These are phyloP conservation scores for Fusarium kyushuense DNA, from an alignment of 2,329 filamentous ascomycete species.

Conservation along the genomic window DNA sequence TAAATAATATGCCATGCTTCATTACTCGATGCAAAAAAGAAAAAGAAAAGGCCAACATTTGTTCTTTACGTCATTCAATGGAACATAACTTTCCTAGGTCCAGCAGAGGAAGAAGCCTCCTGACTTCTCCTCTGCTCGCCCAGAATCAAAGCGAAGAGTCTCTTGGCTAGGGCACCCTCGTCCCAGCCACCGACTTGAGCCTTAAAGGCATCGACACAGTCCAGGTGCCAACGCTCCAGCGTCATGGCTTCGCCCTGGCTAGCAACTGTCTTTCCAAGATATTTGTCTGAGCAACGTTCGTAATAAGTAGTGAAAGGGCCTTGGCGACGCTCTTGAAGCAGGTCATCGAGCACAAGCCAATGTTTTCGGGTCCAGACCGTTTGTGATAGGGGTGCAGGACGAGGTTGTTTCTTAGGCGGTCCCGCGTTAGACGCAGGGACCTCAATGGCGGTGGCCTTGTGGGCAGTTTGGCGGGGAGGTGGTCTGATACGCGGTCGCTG, in stretches of 20 bases:
- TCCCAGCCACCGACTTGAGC: slow-evolving; percentile 63
- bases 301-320: slow-evolving; percentile 53
- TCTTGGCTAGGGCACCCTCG: slow-evolving; percentile 61
- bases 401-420: slow-evolving; percentile 36
- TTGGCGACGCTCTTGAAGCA: slow-evolving; percentile 62
- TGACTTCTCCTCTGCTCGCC: slow-evolving; percentile 58
- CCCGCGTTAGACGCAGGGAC: slow-evolving; percentile 49
- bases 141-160: slow-evolving; percentile 65
- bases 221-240: slow-evolving; percentile 68
- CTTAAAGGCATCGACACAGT: slow-evolving; percentile 67
- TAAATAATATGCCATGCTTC: slow-evolving; percentile 32
- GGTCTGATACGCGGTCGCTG: slow-evolving; percentile 27
- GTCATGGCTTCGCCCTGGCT: slow-evolving; percentile 61
- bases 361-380: slow-evolving; percentile 63
- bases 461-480: slow-evolving; percentile 34
- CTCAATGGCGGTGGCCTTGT: slow-evolving; percentile 49
- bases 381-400: slow-evolving; percentile 53
- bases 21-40: slow-evolving; percentile 36
- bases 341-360: slow-evolving; percentile 65
- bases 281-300: slow-evolving; percentile 49
- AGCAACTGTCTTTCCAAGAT: slow-evolving; percentile 63
- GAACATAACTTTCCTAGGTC: slow-evolving; percentile 48
- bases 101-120: slow-evolving; percentile 18
- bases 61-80: slow-evolving; percentile 38
- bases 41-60: neutral